A percentile compares a stretch with the other conserved stretches of the same genome.
These are phyloP conservation scores for Gilbertella persicaria DNA, from an alignment of 371 early-diverging fungal genomes.

Conservation along the genomic window DNA sequence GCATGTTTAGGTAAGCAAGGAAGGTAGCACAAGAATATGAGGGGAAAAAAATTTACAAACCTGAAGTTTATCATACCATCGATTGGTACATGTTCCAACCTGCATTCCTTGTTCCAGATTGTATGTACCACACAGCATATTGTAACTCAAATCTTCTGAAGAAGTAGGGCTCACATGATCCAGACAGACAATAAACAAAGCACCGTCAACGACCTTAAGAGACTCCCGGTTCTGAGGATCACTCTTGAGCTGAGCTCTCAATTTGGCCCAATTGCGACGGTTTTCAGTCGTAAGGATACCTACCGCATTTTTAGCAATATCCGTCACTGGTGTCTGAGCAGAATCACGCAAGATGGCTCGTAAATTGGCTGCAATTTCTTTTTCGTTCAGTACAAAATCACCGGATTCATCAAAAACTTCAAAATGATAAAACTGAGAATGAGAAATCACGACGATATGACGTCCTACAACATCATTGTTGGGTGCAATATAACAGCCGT, in stretches of 20 bases:
- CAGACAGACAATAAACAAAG: constrained; percentile 82
- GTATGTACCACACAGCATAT: constrained; percentile 63
- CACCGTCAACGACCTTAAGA: constrained; percentile 64
- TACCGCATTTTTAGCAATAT: constrained; percentile 55
- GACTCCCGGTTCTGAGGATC: constrained; percentile 58
- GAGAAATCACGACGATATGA: constrained; percentile 68
- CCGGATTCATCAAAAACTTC: constrained; percentile 63
- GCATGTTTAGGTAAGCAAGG: not conserved
- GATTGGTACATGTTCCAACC: constrained; percentile 61
- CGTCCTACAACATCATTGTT: constrained; percentile 34
- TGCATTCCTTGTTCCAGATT: constrained; percentile 54
- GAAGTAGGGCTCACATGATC: constrained; percentile 64
- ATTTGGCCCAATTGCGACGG: constrained; percentile 73
- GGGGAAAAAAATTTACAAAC: constrained; percentile 23
- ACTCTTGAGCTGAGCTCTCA: constrained; percentile 39
- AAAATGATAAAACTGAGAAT: constrained; percentile 68
- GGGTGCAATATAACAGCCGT: constrained; percentile 54
- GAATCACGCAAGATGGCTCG: constrained; percentile 47
- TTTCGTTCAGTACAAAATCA: constrained; percentile 41
- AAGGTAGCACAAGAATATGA: not conserved
- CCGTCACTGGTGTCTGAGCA: constrained; percentile 33
- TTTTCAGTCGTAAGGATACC: constrained; percentile 72
- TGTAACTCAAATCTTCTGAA: constrained; percentile 50
- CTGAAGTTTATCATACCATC: constrained; percentile 66
- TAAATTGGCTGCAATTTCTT: constrained; percentile 52